phyloP scores from a whole-genome alignment of 257 asterid species.

The Nemophila menziesii region DNA sequence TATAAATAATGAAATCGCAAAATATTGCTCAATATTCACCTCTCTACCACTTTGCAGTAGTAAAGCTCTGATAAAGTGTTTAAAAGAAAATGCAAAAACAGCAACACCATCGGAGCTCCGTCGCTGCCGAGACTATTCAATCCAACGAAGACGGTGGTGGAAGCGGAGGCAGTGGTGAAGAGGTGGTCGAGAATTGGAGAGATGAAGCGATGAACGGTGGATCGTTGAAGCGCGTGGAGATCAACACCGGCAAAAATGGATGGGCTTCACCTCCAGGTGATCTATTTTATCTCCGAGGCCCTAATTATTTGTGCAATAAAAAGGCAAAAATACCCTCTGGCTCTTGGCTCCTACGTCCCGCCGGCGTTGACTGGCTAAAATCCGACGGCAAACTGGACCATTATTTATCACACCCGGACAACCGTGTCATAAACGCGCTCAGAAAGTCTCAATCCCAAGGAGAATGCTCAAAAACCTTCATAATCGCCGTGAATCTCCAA shows the following conservation, averaged over 20 bases:
- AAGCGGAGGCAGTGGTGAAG: no score
- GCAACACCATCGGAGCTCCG: constrained; percentile 16
- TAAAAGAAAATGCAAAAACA: constrained; percentile 48
- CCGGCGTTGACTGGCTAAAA: not conserved
- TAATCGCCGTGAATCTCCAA: not conserved
- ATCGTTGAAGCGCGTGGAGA: not conserved
- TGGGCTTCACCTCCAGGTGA: not conserved
- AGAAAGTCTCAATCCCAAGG: not conserved
- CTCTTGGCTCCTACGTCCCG: constrained; percentile 1
- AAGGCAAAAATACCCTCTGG: not conserved
- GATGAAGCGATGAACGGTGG: not conserved
- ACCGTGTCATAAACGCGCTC: not conserved
- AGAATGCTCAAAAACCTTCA: not conserved
- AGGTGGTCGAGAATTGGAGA: not conserved
- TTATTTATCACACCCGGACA: not conserved
- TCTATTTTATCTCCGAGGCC: not conserved
- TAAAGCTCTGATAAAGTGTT: no score
- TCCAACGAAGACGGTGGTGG: constrained; percentile 9
- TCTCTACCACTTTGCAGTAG: no score
- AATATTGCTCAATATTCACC: no score
- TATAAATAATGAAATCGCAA: no score
- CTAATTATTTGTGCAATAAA: not conserved
- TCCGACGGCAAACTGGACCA: not conserved
- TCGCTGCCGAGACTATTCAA: not conserved
- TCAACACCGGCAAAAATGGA: not conserved